phyloP scores from a whole-genome alignment of 805 yeast species.

The Suhomyces sp. region DNA sequence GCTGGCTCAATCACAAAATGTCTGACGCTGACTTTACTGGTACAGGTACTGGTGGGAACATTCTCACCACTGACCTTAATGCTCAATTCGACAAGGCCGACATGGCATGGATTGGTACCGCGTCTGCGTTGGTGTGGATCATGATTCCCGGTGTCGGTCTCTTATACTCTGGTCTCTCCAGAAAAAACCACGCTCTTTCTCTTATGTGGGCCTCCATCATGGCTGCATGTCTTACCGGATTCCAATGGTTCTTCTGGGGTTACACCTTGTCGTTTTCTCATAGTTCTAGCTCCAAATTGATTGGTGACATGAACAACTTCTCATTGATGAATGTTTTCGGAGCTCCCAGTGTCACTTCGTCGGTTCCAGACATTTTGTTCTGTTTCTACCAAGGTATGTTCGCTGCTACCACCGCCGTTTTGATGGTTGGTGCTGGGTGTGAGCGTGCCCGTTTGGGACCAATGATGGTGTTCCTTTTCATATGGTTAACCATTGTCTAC shows the following conservation, averaged over 20 bases:
- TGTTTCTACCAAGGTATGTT: slow-evolving; percentile 96
- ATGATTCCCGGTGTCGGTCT: slow-evolving; percentile 97
- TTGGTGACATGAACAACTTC: slow-evolving; percentile 81
- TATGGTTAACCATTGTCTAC: slow-evolving; percentile 95
- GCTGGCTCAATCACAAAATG: slow-evolving; percentile 6
- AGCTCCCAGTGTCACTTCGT: slow-evolving; percentile 62
- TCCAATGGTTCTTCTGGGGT: slow-evolving; percentile 99
- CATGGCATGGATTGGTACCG: slow-evolving; percentile 80
- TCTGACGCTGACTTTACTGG: slow-evolving; percentile 40
- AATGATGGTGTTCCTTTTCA: slow-evolving; percentile 89
- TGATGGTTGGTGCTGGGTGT: slow-evolving; percentile 97
- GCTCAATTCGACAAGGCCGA: slow-evolving; percentile 68
- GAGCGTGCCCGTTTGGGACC: slow-evolving; percentile 97
- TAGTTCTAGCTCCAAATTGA: slow-evolving; percentile 57
- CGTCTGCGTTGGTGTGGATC: slow-evolving; percentile 85
- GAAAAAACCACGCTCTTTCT: slow-evolving; percentile 95
- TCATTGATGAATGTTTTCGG: slow-evolving; percentile 81
- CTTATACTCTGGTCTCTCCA: slow-evolving; percentile 86
- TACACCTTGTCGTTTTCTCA: slow-evolving; percentile 85
- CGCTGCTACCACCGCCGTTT: slow-evolving; percentile 87
- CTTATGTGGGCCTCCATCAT: slow-evolving; percentile 91
- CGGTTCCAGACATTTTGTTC: slow-evolving; percentile 89
- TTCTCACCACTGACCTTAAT: slow-evolving; percentile 70
- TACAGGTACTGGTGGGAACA: slow-evolving; percentile 77
- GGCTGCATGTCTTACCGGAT: slow-evolving; percentile 77